A percentile compares a stretch with the other conserved stretches of the same genome.
Conservation (phyloP, 768 basidiomycete genomes). For the Russula earlei region DNA sequence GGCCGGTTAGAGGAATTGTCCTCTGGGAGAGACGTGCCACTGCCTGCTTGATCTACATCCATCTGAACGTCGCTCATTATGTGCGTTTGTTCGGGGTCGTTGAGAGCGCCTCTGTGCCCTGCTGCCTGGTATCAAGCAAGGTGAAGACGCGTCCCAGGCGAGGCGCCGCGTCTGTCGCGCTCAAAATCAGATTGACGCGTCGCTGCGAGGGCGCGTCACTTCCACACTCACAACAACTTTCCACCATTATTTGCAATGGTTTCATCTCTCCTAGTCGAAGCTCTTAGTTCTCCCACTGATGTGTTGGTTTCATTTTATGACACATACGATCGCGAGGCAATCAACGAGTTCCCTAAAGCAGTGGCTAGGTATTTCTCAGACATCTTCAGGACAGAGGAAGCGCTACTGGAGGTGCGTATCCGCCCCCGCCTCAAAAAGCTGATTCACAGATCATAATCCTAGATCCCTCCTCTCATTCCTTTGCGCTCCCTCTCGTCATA, state of each 20-base stretch:
- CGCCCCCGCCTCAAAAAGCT: not conserved
- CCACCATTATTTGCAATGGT: too few relatives aligned
- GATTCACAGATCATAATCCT: not conserved
- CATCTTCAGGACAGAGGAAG: conserved; percentile 23
- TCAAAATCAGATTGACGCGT: conserved; percentile 6
- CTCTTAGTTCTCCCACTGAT: conserved; percentile 16
- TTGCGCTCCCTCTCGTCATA: conserved; percentile 40
- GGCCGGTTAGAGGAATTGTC: not conserved
- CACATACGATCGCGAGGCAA: not conserved
- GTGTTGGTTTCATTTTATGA: conserved; percentile 15
- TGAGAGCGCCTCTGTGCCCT: not conserved
- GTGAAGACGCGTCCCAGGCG: not conserved
- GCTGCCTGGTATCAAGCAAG: too few relatives aligned
- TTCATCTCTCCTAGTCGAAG: conserved; percentile 17
- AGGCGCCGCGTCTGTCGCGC: conserved; percentile 19
- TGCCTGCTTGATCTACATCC: not conserved
- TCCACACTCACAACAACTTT: not conserved
- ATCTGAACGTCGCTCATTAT: conserved; percentile 8
- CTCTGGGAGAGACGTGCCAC: not conserved
- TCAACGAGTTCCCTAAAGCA: conserved; percentile 24
- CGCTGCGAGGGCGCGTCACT: not conserved
- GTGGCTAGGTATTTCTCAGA: conserved; percentile 26
- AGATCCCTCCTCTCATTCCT: conserved; percentile 54
- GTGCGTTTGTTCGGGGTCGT: not conserved
- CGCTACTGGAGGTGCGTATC: conserved; percentile 23